Evolutionary conservation across 2,329 filamentous ascomycete genomes (phyloP).

Genomic region (Escovopsis sp.): DNA sequence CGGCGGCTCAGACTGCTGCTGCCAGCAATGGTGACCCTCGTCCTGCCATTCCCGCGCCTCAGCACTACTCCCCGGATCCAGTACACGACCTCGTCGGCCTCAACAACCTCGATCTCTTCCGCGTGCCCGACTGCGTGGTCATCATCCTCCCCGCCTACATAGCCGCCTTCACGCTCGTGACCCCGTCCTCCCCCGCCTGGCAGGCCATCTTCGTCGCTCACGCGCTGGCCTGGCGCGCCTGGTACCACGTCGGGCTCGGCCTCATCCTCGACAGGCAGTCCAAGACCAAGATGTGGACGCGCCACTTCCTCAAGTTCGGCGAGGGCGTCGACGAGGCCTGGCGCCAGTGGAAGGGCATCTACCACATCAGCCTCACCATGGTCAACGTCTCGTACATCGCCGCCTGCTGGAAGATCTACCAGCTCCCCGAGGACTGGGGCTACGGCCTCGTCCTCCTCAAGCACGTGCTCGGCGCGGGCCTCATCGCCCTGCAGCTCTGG

Average conservation of each 20-base stretch:
- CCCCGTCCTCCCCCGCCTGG: slow-evolving; percentile 61
- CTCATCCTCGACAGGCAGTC: slow-evolving; percentile 76
- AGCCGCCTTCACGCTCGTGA: slow-evolving; percentile 55
- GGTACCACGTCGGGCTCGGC: slow-evolving; percentile 83
- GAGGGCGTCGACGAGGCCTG: slow-evolving; percentile 84
- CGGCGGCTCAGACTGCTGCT: slow-evolving; percentile 9
- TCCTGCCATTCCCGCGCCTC: slow-evolving; percentile 11
- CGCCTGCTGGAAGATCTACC: slow-evolving; percentile 94
- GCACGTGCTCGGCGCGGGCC: slow-evolving; percentile 67
- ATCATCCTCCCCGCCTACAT: slow-evolving; percentile 65
- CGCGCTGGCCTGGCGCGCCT: slow-evolving; percentile 71
- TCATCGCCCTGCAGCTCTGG: slow-evolving; percentile 84
- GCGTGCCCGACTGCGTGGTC: slow-evolving; percentile 70
- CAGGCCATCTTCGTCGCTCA: slow-evolving; percentile 70
- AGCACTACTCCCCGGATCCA: slow-evolving; percentile 38
- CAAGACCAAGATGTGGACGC: slow-evolving; percentile 82
- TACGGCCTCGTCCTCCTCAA: slow-evolving; percentile 75
- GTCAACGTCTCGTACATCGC: slow-evolving; percentile 80
- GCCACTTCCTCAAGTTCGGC: slow-evolving; percentile 94
- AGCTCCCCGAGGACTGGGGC: slow-evolving; percentile 69
- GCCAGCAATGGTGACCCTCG: slow-evolving; percentile 6
- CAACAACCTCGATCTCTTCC: slow-evolving; percentile 74
- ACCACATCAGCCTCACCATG: slow-evolving; percentile 83
- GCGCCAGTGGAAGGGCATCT: slow-evolving; percentile 95
- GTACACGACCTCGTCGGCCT: slow-evolving; percentile 76